Evolutionary conservation across 2,329 filamentous ascomycete genomes (phyloP), one percentile per base, ranked within the genome.

Genomic region (Penicillium sp.): DNA sequence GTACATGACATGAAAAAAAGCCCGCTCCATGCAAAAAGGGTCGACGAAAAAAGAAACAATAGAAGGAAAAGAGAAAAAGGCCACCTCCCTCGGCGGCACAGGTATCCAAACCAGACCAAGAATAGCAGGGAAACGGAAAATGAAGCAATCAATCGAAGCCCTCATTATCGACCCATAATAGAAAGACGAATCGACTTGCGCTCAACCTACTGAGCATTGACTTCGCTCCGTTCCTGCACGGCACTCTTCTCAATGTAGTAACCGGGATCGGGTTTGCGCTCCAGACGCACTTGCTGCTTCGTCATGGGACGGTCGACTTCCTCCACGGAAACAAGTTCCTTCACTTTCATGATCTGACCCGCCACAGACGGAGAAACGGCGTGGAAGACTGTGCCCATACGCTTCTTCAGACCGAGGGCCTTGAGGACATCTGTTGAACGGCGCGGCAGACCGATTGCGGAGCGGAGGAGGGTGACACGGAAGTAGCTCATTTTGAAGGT

Each of bases 281-380:
- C 80, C 48, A 81, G 83, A 76, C 86, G 86, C 68, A 96, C 81
- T 78, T 96, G 84, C 52, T 77, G 75, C 69, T 85, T 84, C 7
- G 81, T 87, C 75, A 91, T 71, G 28, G 82, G 73, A 58, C 77
- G 72, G 29, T 87, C 85, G 40, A 95, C 91, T 77, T 96, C 92
- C 63, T 86, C 80, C 31, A 96, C 91, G 50, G 85, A 81, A 42
- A 97, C 90, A 59, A 97, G 80, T 77, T 97, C 92, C 80, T 97
- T 97, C 66, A 97, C 91, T 75, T 89, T 88, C 81, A 97, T 88
- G 69, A 97, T 91, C 79, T 95, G 91, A 71, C 92, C 92, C 9
- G 92, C 92, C 58, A 91, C 86, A 63, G 91, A 87, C 37, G 87
- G 85, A 58, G 84, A 84, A 58, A 96, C 91, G 33, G 90, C 89